These are phyloP conservation scores for Agapanthus africanus DNA, from an alignment of 106 monocot species.

Conservation along the genomic window DNA sequence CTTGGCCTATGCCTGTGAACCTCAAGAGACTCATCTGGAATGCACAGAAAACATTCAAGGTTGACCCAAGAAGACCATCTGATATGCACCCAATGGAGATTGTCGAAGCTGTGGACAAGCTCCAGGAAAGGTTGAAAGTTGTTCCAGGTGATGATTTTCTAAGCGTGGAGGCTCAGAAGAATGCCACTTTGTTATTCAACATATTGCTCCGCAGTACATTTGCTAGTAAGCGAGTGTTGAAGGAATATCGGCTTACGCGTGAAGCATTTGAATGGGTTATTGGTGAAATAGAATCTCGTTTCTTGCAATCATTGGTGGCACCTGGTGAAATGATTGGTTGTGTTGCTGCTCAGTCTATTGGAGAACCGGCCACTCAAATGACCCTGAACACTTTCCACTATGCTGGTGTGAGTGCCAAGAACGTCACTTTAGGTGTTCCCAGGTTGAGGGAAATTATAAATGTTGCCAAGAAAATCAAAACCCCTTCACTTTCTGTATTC, in stretches of 20 bases:
- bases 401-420: slow-evolving; percentile 99
- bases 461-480: slow-evolving; percentile 99
- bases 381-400: slow-evolving; percentile 98
- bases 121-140: slow-evolving; percentile 93
- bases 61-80: slow-evolving; percentile 84
- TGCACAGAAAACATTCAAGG: slow-evolving; percentile 96
- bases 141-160: slow-evolving; percentile 94
- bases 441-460: slow-evolving; percentile 97
- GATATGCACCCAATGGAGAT: slow-evolving; percentile 99
- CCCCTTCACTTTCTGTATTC: slow-evolving; percentile 96
- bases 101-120: slow-evolving; percentile 97
- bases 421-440: slow-evolving; percentile 96
- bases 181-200: slow-evolving; percentile 95
- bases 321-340: slow-evolving; percentile 99
- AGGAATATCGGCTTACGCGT: slow-evolving; percentile 89
- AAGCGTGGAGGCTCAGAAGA: slow-evolving; percentile 99
- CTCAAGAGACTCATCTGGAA: slow-evolving; percentile 97
- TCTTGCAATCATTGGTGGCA: slow-evolving; percentile 90
- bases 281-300: slow-evolving; percentile 97
- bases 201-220: slow-evolving; percentile 95
- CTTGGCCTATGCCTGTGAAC: slow-evolving; percentile 92
- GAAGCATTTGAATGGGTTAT: slow-evolving; percentile 99
- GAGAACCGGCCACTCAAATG: slow-evolving; percentile 99
- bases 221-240: slow-evolving; percentile 91
- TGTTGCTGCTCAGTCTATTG: slow-evolving; percentile 99